Conservation (phyloP, 345 rosid species). For the Acer campestre region DNA sequence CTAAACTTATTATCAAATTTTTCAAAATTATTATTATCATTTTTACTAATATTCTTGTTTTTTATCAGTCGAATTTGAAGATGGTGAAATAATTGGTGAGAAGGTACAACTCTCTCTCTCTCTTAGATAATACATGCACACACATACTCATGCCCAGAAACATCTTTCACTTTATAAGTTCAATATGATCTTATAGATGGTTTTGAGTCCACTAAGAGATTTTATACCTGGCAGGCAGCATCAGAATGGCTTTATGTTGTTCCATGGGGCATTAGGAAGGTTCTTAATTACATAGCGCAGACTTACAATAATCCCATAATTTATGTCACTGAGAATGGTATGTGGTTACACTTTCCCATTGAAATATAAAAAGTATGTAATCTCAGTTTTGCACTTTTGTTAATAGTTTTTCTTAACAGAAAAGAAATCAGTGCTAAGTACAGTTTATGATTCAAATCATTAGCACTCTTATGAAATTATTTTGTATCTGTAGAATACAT, state of each 20-base stretch:
- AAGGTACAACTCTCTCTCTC: conserved; percentile 45
- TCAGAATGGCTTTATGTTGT: conserved; percentile 88
- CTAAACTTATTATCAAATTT: background rate
- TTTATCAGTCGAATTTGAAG: conserved; percentile 67
- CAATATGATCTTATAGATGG: background rate
- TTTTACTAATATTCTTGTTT: conserved; percentile 21
- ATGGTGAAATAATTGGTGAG: conserved; percentile 77
- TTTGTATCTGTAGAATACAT: background rate
- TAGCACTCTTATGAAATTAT: background rate
- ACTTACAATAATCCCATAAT: conserved; percentile 67
- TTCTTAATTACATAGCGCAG: conserved; percentile 60
- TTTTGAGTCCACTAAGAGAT: conserved; percentile 20
- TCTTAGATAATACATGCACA: background rate
- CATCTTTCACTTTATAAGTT: background rate
- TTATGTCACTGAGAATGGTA: conserved; percentile 86
- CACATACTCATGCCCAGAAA: background rate
- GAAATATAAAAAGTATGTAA: conserved; percentile 1
- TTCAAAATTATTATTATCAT: background rate
- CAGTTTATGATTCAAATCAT: background rate
- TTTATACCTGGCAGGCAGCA: conserved; percentile 67
- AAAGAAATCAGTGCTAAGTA: background rate
- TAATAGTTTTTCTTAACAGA: background rate
- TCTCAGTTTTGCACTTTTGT: background rate
- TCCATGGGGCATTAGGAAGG: conserved; percentile 90
- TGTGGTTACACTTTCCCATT: background rate